Percentiles rank a stretch among this genome's conserved stretches.
Evolutionary conservation across 2,329 filamentous ascomycete species (phyloP).

Genomic region (Didymella lethalis): DNA sequence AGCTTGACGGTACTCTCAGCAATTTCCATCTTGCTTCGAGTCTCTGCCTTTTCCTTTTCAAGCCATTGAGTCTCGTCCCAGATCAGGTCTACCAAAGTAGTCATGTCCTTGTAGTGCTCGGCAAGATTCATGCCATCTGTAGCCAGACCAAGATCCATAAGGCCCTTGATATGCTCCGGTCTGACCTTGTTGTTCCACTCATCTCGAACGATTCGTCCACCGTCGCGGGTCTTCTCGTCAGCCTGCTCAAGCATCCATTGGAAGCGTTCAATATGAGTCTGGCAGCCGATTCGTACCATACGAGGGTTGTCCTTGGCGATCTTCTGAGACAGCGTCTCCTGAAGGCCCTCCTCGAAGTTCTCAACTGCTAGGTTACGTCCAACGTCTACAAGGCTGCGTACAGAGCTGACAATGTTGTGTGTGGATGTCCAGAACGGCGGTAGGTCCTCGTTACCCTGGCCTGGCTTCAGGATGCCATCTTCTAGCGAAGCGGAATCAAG

Average conservation of each 20-base stretch:
- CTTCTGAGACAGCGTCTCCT: constrained; percentile 55
- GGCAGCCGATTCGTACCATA: constrained; percentile 66
- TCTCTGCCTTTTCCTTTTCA: constrained; percentile 41
- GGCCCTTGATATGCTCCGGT: constrained; percentile 52
- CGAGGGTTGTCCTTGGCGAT: constrained; percentile 53
- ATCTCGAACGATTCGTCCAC: constrained; percentile 58
- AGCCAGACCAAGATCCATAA: constrained; percentile 61
- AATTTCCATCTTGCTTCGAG: constrained; percentile 47
- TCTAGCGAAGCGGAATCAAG: constrained; percentile 70
- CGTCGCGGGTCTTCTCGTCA: constrained; percentile 57
- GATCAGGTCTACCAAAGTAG: constrained; percentile 64
- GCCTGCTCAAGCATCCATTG: constrained; percentile 65
- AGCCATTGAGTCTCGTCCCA: constrained; percentile 56
- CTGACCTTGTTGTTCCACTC: constrained; percentile 53
- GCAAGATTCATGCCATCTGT: constrained; percentile 67
- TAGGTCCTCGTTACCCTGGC: constrained; percentile 70
- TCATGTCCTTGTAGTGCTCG: constrained; percentile 69
- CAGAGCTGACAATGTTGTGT: constrained; percentile 53
- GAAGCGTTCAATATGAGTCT: constrained; percentile 66
- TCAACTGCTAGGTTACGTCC: constrained; percentile 53
- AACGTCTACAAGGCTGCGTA: constrained; percentile 50
- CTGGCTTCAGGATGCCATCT: constrained; percentile 53
- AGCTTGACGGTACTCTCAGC: constrained; percentile 50
- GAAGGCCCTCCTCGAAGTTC: constrained; percentile 49
- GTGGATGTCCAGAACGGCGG: constrained; percentile 88